Base-by-base conservation (phyloP, 139 green algal genomes). In the Monoraphidium neglectum region DNA sequence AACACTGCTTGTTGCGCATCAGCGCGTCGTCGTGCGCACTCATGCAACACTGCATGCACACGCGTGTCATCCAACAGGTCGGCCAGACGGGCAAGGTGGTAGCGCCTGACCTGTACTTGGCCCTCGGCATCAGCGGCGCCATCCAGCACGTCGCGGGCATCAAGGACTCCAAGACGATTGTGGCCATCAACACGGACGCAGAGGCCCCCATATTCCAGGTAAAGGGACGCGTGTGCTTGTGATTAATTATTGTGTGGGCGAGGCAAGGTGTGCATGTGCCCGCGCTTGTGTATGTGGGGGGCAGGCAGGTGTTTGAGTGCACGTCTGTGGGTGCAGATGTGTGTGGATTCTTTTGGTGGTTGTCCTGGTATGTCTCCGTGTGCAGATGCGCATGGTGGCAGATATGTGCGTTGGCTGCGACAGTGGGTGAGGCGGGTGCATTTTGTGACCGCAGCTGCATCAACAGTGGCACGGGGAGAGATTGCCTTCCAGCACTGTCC, bases 41-140 rank as follows among this genome's bases (percentile, higher is more conserved):
- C n/a, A n/a, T n/a, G n/a, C n/a, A n/a, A n/a, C n/a, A n/a, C n/a
- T n/a, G n/a, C 23, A 1, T 28, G 30, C 38, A 35, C n/a, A n/a
- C n/a, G n/a, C n/a, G n/a, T n/a, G n/a, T n/a, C n/a, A n/a, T n/a
- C n/a, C n/a, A n/a, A n/a, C 92, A 98, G 94, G 92, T 98, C 12
- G 95, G 95, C 10, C 95, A 98, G 82, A 98, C 95, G 1, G 95
- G 95, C 61, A 98, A 98, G 84, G 90, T 98, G 51, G 92, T 98
- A 28, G 94, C 95, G 0, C 95, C 95, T 1, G 86, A 98, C 46
- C 80, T 98, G 68, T 98, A 98, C 87, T 91, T 98, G 23, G 95
- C 93, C 1, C 70, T 98, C 13, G 95, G 95, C 67, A 98, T 98
- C 82, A 95, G 87, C 28, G 95, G 95, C 1, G 95, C 95, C 30